Evolutionary conservation across 1,139 yeast species (phyloP).

Genomic region (Hyphopichia khmerensis): DNA sequence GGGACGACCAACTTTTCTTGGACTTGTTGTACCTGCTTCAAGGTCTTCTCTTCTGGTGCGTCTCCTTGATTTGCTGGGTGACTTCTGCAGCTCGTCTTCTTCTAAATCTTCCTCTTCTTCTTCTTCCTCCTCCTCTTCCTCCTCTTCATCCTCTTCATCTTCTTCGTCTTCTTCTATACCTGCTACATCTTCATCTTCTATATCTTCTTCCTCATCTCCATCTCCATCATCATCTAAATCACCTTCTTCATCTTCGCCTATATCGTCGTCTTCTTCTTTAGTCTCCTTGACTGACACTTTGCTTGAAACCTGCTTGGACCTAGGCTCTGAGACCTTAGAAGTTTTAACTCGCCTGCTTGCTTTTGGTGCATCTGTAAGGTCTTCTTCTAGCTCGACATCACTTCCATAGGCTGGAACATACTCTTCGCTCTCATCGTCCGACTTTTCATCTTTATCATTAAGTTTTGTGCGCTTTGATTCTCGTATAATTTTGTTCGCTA

Average conservation of each 20-base stretch:
- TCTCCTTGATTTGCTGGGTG: neutral
- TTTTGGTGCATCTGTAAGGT: constrained; percentile 12
- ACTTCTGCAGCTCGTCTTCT: constrained; percentile 3
- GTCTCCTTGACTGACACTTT: no score
- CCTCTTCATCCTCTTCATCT: constrained; percentile 13
- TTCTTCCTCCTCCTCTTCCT: constrained; percentile 19
- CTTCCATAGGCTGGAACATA: constrained; percentile 22
- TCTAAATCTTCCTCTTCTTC: constrained; percentile 2
- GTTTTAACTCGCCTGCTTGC: no score
- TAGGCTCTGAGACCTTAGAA: no score
- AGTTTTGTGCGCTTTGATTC: constrained; percentile 15
- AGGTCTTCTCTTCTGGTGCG: constrained; percentile 4
- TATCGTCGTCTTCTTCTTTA: neutral
- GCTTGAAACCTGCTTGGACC: no score
- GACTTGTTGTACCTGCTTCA: neutral
- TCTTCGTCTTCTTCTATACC: constrained; percentile 6
- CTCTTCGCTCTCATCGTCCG: constrained; percentile 8
- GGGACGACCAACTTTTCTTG: constrained; percentile 7
- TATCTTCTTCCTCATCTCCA: constrained; percentile 7
- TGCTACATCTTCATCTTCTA: constrained; percentile 8
- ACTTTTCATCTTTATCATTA: constrained; percentile 8
- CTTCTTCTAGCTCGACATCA: constrained; percentile 34
- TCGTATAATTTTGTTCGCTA: constrained; percentile 46
- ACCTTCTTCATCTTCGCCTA: constrained; percentile 7
- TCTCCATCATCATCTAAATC: constrained; percentile 8